phyloP scores from a whole-genome alignment of 2,329 filamentous ascomycete species.

The Colletotrichum sp. region DNA sequence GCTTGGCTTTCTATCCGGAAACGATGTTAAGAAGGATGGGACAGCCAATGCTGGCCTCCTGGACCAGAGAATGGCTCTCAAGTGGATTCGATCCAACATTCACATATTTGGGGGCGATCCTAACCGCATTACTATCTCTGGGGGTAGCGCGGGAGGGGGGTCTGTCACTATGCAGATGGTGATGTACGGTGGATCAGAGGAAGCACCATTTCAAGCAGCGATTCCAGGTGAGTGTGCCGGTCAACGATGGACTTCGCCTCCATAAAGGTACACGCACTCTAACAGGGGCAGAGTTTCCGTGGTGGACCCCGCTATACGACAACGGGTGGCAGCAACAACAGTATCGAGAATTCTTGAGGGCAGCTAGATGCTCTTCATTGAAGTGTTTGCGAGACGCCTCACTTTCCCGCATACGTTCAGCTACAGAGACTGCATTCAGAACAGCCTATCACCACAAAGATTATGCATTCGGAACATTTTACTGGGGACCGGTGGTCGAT shows the following conservation, averaged over 20 bases:
- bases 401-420: not conserved
- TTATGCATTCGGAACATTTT: not conserved
- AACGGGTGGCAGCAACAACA: not conserved
- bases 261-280: not conserved
- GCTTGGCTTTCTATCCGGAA: not conserved
- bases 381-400: not conserved
- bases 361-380: not conserved
- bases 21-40: not conserved
- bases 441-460: not conserved
- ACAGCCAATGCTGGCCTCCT: not conserved
- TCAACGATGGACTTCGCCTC: not conserved
- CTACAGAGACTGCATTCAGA: not conserved
- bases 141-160: not conserved
- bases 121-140: not conserved
- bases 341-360: not conserved
- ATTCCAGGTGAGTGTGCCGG: not conserved
- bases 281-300: not conserved
- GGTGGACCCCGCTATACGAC: not conserved
- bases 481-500: not conserved
- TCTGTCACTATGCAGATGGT: not conserved
- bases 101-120: not conserved
- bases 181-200: not conserved
- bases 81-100: not conserved
- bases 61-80: not conserved
- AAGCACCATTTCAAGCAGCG: not conserved